A percentile compares a stretch with the other conserved stretches of the same genome.
phyloP scores from a whole-genome alignment of 2,329 filamentous ascomycete species.

The Dactylellina haptotyla region DNA sequence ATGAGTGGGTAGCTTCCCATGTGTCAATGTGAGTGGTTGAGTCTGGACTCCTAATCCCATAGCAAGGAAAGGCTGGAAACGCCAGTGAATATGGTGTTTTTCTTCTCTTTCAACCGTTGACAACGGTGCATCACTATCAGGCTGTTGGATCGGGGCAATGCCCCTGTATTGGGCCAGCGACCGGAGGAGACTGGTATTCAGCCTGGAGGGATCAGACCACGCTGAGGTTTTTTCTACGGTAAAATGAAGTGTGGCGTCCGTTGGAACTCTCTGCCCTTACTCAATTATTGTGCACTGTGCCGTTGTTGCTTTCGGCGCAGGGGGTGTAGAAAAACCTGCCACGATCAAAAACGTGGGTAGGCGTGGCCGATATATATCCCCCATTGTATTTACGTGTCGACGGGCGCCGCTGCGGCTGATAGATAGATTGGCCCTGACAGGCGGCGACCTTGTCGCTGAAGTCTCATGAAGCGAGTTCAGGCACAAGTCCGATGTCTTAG shows the following conservation, averaged over 20 bases:
- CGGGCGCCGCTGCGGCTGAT: slow-evolving; percentile 26
- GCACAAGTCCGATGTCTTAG: slow-evolving; percentile 32
- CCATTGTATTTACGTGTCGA: slow-evolving; percentile 8
- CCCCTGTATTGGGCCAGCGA: slow-evolving; percentile 18
- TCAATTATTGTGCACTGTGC: slow-evolving; percentile 6
- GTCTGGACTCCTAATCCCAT: too few species aligned
- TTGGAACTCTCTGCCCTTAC: slow-evolving; percentile 18
- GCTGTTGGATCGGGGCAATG: slow-evolving; percentile 23
- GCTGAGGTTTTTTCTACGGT: slow-evolving; percentile 33
- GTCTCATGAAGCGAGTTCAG: slow-evolving; percentile 45
- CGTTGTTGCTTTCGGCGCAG: slow-evolving; percentile 29
- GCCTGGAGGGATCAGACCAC: slow-evolving; percentile 48
- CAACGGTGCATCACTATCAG: slow-evolving; percentile 2
- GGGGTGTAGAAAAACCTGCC: slow-evolving; percentile 15
- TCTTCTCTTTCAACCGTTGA: background rate
- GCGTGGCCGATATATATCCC: too few species aligned
- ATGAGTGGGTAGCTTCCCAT: slow-evolving; percentile 6
- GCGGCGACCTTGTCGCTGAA: slow-evolving; percentile 26
- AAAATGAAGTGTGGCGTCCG: slow-evolving; percentile 47
- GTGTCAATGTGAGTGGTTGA: background rate
- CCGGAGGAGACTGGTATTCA: slow-evolving; percentile 30
- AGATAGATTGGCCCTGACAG: slow-evolving; percentile 29
- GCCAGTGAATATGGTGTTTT: background rate
- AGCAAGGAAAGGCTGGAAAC: too few species aligned
- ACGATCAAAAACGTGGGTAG: slow-evolving; percentile 8